Base-by-base conservation (phyloP, 768 basidiomycete genomes). In the Tylopilus sp. region DNA sequence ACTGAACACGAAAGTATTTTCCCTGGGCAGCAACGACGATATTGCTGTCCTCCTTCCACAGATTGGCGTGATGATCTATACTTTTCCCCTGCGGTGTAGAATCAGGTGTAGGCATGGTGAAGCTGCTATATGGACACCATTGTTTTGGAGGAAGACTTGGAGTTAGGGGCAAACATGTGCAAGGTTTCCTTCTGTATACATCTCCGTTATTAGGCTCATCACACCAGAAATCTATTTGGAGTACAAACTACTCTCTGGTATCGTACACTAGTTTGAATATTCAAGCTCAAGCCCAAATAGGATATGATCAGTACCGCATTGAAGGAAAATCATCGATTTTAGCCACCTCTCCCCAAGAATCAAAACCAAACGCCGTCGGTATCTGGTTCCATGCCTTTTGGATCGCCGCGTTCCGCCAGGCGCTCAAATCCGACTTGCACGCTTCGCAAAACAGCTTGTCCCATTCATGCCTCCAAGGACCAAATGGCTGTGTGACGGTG, bases 1-100 rank as follows among this genome's bases (percentile, higher is more conserved):
- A n/a, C n/a, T 71, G 69, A 15, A 72, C 69, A 7, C 64, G 64
- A 40, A 71, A 71, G 15, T 51, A 52, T 48, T 60, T 66, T 4
- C 40, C 49, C 22, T 62, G 53, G 7, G 54, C 61, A 9, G 53
- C 48, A 12, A 71, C 57, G 42, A 71, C 39, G 40, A 71, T 53
- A 31, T 60, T 69, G 0, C 70, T 68, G 13, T 71, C 69, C 1
- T 66, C 58, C 11, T 61, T 39, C 66, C 68, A 69, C 3, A 57
- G 56, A 1, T 59, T 33, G 6, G 36, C 36, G n/a, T 9, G 36
- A 18, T 36, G 4, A 9, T 18, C 36, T 36, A 17, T n/a, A 2
- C 35, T 8, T 22, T 17, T 23, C 9, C 2, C 23, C 13, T 42
- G 31, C 18, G n/a, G 10, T 7, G 18, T 23, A 4, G 23, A 30